phyloP scores from a whole-genome alignment of 2,329 filamentous ascomycete species.

The Aspergillus proliferans region DNA sequence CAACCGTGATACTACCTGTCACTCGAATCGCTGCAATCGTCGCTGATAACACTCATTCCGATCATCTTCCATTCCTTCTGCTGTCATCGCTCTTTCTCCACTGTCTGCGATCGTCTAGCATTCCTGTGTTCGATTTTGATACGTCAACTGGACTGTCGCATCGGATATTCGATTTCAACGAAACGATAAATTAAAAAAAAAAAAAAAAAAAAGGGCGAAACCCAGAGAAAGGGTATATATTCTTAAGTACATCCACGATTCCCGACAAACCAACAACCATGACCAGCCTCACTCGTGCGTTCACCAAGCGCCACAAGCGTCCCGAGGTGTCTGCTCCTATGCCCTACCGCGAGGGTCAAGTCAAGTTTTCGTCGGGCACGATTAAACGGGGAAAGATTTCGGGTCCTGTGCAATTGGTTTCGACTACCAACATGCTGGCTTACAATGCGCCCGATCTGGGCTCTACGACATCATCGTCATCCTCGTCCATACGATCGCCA shows the following conservation, averaged over 20 bases:
- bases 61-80: slow-evolving; percentile 25
- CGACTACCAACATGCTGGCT: slow-evolving; percentile 92
- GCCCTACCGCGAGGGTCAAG: slow-evolving; percentile 40
- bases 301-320: slow-evolving; percentile 44
- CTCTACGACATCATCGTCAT: slow-evolving; percentile 39
- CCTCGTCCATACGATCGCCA: slow-evolving; percentile 53
- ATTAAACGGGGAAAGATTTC: slow-evolving; percentile 62
- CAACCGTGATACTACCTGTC: background rate
- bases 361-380: slow-evolving; percentile 38
- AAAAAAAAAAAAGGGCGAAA: slow-evolving; percentile 1
- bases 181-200: slow-evolving; percentile 2
- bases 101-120: slow-evolving; percentile 21
- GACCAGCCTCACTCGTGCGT: slow-evolving; percentile 39
- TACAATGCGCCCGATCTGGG: slow-evolving; percentile 86
- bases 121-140: slow-evolving; percentile 15
- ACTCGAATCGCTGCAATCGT: background rate
- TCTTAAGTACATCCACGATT: background rate
- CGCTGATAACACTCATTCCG: slow-evolving; percentile 26
- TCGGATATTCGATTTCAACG: slow-evolving; percentile 8
- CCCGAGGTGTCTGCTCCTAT: slow-evolving; percentile 40
- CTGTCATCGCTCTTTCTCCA: slow-evolving; percentile 10
- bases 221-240: background rate
- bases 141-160: slow-evolving; percentile 6
- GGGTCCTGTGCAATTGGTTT: slow-evolving; percentile 74
- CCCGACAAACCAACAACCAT: slow-evolving; percentile 17